phyloP scores from a whole-genome alignment of 139 green algal species.

The Ettlia oleoabundans region DNA sequence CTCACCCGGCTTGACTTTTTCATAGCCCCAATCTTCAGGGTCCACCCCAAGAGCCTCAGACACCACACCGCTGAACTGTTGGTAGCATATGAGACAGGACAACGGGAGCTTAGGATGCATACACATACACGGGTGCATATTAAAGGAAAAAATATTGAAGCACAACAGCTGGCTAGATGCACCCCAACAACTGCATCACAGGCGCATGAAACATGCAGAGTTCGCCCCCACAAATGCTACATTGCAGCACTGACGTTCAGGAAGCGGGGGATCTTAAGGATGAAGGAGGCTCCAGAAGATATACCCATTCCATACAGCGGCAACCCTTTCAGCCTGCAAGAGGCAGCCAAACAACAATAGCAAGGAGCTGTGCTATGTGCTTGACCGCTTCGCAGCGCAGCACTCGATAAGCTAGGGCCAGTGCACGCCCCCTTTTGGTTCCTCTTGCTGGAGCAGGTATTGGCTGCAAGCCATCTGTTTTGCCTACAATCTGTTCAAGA shows the following conservation, averaged over 20 bases:
- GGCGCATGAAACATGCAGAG: background rate
- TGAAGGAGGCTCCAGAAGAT: background rate
- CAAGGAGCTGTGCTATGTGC: background rate
- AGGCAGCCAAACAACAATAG: background rate
- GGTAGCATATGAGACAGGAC: no score
- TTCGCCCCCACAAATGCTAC: background rate
- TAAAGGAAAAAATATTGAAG: background rate
- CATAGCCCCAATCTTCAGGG: background rate
- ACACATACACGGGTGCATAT: no score
- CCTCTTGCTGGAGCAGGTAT: background rate
- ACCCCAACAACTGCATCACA: background rate
- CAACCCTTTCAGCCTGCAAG: background rate
- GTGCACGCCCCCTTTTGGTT: background rate
- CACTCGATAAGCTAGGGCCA: background rate
- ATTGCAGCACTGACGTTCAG: background rate
- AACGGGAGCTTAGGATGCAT: no score
- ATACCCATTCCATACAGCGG: background rate
- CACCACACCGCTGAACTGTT: slow-evolving; percentile 2
- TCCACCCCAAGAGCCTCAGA: slow-evolving; percentile 4
- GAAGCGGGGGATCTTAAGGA: background rate
- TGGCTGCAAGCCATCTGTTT: background rate
- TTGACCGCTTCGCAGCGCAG: background rate
- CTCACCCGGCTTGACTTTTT: background rate
- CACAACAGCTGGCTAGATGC: background rate
- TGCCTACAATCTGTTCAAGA: no score